A percentile compares a stretch with the other conserved stretches of the same genome.
Evolutionary conservation across 129 eudicot species (phyloP).

Genomic region (Flaveria trinervia): DNA sequence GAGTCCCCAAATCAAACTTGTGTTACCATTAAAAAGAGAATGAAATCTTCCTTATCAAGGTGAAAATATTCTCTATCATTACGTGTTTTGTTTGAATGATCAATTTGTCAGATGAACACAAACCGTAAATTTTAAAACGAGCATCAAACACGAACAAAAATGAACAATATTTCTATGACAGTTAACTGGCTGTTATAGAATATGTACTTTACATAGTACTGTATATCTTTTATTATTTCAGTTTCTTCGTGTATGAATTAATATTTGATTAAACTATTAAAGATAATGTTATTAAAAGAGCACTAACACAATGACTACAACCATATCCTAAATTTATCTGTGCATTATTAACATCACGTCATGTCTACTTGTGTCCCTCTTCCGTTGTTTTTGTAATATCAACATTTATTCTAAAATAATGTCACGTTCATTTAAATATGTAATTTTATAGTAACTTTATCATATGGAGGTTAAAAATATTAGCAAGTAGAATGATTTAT

Average conservation of each 20-base stretch:
- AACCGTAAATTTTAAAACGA: no score
- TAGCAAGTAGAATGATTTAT: not conserved
- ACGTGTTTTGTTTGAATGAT: no score
- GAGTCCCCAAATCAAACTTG: no score
- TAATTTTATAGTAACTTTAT: not conserved
- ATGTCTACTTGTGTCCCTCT: slow-evolving; percentile 8
- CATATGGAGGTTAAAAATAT: not conserved
- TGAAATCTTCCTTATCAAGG: no score
- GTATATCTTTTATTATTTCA: no score
- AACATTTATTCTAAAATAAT: not conserved
- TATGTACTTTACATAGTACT: no score
- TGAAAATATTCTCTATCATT: no score
- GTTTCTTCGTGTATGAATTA: not conserved
- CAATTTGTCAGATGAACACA: no score
- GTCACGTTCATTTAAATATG: not conserved
- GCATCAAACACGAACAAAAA: no score
- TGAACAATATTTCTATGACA: no score
- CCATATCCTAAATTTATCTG: not conserved
- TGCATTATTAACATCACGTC: slow-evolving; percentile 1
- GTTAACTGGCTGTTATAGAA: no score
- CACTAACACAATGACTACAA: not conserved
- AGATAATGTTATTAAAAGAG: not conserved
- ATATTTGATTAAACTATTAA: not conserved
- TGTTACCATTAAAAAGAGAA: no score
- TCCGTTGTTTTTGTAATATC: not conserved